phyloP scores from a whole-genome alignment of 1,284 basidiomycete species.

The Irpex sp. region DNA sequence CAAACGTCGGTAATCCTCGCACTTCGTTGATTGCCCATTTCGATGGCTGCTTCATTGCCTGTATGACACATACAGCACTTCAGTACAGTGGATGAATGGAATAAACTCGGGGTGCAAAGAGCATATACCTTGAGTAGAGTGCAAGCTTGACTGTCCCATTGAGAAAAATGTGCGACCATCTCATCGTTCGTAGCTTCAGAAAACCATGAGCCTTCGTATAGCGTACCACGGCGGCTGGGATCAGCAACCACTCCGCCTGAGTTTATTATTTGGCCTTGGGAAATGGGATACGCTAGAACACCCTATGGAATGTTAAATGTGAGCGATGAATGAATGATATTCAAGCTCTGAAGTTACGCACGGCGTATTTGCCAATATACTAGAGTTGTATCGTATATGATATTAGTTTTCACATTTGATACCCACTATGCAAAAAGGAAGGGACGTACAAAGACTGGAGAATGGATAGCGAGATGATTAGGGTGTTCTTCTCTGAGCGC shows the following conservation, averaged over 20 bases:
- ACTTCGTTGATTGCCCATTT: conserved; percentile 32
- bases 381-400: not conserved
- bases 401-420: not conserved
- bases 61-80: conserved; percentile 13
- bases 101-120: not conserved
- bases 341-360: not conserved
- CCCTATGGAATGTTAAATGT: conserved; percentile 28
- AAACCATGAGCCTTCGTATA: conserved; percentile 42
- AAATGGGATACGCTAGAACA: conserved; percentile 46
- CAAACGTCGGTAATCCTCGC: conserved; percentile 22
- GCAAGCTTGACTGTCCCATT: conserved; percentile 47
- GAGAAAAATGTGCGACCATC: conserved; percentile 31
- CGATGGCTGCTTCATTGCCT: conserved; percentile 24
- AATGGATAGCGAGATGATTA: conserved; percentile 9
- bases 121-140: conserved; percentile 39
- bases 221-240: conserved; percentile 36
- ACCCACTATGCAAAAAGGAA: not conserved
- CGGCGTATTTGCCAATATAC: conserved; percentile 15
- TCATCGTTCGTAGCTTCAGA: conserved; percentile 32
- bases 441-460: conserved; percentile 12
- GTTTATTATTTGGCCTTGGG: conserved; percentile 42
- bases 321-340: not conserved
- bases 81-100: not conserved
- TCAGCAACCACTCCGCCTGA: conserved; percentile 43
- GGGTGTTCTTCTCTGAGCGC: conserved; percentile 1